These are phyloP conservation scores for Oryza rufipogon DNA, from an alignment of 176 grass and related monocot genomes.

Conservation along the genomic window DNA sequence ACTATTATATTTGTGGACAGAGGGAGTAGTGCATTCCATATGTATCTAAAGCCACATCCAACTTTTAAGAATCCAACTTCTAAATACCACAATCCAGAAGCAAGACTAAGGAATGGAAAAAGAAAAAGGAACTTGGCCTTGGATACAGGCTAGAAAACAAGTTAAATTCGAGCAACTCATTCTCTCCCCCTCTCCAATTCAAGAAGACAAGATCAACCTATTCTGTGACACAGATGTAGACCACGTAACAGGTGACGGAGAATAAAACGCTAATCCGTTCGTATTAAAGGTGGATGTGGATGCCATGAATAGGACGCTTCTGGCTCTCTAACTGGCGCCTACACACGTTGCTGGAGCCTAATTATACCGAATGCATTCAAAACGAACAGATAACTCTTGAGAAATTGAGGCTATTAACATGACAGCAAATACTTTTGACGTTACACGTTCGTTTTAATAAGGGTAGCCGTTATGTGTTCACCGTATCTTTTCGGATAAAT, in stretches of 20 bases:
- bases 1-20: too few relatives aligned
- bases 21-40: too few relatives aligned
- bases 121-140: background rate
- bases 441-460: slow-evolving; percentile 46
- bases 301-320: slow-evolving; percentile 22
- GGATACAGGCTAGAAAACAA: background rate
- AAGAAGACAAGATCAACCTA: background rate
- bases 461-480: slow-evolving; percentile 42
- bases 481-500: slow-evolving; percentile 23
- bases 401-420: slow-evolving; percentile 11
- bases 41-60: too few relatives aligned
- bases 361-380: slow-evolving; percentile 21
- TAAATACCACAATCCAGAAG: too few relatives aligned
- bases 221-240: slow-evolving; percentile 39
- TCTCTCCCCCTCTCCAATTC: background rate
- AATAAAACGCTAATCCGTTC: background rate
- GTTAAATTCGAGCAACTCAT: background rate
- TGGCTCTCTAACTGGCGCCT: slow-evolving; percentile 17
- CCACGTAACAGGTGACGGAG: slow-evolving; percentile 41
- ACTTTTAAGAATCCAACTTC: too few relatives aligned
- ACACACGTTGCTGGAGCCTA: slow-evolving; percentile 5
- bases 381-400: background rate
- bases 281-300: slow-evolving; percentile 28
- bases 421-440: slow-evolving; percentile 33
- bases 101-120: too few relatives aligned